These are phyloP conservation scores for Podaxis sp. DNA, from an alignment of 768 basidiomycete species.

Conservation along the genomic window DNA sequence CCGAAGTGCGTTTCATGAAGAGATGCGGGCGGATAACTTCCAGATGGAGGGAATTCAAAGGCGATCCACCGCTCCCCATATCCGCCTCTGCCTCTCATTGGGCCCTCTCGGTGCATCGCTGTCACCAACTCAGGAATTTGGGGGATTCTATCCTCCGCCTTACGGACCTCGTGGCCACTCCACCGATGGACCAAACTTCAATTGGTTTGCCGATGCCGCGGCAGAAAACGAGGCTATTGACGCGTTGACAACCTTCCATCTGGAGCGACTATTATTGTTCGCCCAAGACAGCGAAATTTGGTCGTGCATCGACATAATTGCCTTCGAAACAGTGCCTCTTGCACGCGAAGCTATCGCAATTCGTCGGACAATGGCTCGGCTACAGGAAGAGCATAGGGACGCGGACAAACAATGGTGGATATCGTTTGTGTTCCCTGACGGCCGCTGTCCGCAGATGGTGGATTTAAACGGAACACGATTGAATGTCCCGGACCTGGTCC, in stretches of 20 bases:
- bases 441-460: constrained; percentile 42
- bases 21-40: constrained; percentile 25
- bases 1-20: constrained; percentile 17
- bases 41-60: constrained; percentile 10
- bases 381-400: constrained; percentile 27
- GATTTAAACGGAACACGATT: constrained; percentile 23
- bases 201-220: constrained; percentile 36
- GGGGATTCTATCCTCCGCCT: constrained; percentile 74
- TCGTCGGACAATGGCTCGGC: constrained; percentile 50
- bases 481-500: constrained; percentile 41
- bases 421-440: constrained; percentile 58
- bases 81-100: constrained; percentile 65
- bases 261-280: constrained; percentile 57
- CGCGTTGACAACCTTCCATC: constrained; percentile 62
- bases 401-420: constrained; percentile 76
- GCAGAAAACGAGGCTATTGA: constrained; percentile 42
- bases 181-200: constrained; percentile 34
- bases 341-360: constrained; percentile 65
- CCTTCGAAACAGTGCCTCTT: constrained; percentile 80
- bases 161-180: constrained; percentile 58
- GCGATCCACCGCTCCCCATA: constrained; percentile 15
- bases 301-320: constrained; percentile 58
- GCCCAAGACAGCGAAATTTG: constrained; percentile 49
- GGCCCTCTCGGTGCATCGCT: constrained; percentile 76
- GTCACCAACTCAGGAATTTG: constrained; percentile 67